Evolutionary conservation across 78 protist species (phyloP), one percentile per base, ranked within the genome.

Genomic region (Protostelium mycophagum): DNA sequence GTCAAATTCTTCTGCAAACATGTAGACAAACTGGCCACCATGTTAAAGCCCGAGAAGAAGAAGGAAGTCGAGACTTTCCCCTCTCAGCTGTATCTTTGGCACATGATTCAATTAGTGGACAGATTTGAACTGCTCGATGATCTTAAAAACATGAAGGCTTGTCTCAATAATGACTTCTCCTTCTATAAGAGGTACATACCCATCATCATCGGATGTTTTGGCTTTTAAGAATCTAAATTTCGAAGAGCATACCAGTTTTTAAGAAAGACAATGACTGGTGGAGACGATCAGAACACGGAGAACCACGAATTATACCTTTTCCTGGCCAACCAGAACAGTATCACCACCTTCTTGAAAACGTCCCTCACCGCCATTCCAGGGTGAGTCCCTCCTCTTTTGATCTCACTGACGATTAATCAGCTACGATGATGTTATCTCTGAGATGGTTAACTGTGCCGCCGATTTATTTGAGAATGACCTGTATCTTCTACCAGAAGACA

Each of bases 101-200:
- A 88, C 38, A 88, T 92, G 1, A 87, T 91, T 31, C n/a, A 29
- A 34, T 28, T 91, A 10, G 35, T 97, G 28, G 97, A 97, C 91
- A 36, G 86, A 16, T 86, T 97, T 63, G 90, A 86, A 38, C 31
- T 91, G 36, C 90, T 97, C 83, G 98, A 97, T 88, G 89, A 93
- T 34, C 86, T 97, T 63, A 97, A 97, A 89, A 95, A 96, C 91
- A 91, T 92, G 90, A 97, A 97, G 94, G 96, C 98, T n/a, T 90
- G 95, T 88, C 63, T 97, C 83, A 96, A 91, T 88, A 97, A 97
- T 89, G 98, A 97, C 90, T 94, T 96, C 37, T 63, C 98, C 31
- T 34, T 88, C 83, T 96, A 92, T 91, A 97, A 93, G 93, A 93
- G 98, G 96, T 94, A 63, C 35, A 38, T 88, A 28, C 0, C 16